A percentile compares a stretch with the other conserved stretches of the same genome.
Evolutionary conservation across 2,329 filamentous ascomycete genomes (phyloP).

Genomic region (Epichloe baconii): DNA sequence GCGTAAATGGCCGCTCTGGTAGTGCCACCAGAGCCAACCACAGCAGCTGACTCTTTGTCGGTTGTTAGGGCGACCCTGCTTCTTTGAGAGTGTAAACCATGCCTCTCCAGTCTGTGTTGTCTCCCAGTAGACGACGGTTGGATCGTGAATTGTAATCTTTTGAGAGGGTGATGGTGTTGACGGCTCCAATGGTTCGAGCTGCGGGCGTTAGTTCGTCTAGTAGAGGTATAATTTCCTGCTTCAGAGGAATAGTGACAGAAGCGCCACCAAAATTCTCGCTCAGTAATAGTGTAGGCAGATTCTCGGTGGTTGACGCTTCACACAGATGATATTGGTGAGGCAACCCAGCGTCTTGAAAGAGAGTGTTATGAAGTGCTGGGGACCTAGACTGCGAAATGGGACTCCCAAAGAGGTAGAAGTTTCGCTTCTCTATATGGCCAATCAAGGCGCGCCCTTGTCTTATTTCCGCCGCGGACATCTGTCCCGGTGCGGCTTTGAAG

Average conservation of each 20-base stretch:
- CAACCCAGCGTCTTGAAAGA: constrained; percentile 65
- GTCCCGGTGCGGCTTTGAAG: constrained; percentile 85
- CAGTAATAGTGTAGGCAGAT: constrained; percentile 53
- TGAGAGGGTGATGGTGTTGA: constrained; percentile 79
- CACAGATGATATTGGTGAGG: constrained; percentile 68
- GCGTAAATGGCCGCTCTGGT: constrained; percentile 85
- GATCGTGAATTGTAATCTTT: constrained; percentile 17
- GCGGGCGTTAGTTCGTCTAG: constrained; percentile 71
- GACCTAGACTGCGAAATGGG: constrained; percentile 75
- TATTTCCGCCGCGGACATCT: constrained; percentile 83
- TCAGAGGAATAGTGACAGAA: constrained; percentile 91
- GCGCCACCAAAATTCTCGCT: constrained; percentile 80
- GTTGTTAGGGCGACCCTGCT: constrained; percentile 38
- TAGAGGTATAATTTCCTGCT: constrained; percentile 71
- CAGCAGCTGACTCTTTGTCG: constrained; percentile 45
- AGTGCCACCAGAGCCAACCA: constrained; percentile 86
- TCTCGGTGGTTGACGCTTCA: constrained; percentile 55
- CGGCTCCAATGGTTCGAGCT: constrained; percentile 72
- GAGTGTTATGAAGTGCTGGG: constrained; percentile 75
- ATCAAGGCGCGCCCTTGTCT: constrained; percentile 64
- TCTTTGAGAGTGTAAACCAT: constrained; percentile 70
- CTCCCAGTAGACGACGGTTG: constrained; percentile 53
- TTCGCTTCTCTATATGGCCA: constrained; percentile 60
- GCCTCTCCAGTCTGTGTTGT: constrained; percentile 93
- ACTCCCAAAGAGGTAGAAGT: constrained; percentile 79